Conservation (phyloP, 805 yeast genomes). For the Sugiyamaella marilandica region DNA sequence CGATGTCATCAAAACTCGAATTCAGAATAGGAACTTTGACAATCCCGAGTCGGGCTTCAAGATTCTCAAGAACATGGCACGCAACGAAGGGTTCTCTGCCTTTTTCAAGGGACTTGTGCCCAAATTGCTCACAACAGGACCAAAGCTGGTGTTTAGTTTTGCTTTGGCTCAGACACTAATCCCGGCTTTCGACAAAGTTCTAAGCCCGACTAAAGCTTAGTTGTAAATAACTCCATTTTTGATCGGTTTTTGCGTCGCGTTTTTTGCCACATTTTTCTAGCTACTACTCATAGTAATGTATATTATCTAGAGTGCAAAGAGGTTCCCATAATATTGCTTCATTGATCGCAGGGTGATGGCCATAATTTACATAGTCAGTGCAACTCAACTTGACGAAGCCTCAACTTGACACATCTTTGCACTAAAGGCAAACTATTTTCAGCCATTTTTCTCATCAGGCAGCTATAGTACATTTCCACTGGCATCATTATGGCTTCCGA, state of each 20-base stretch:
- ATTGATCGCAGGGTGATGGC: too few relatives aligned
- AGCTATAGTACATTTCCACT: too few relatives aligned
- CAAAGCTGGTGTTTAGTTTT: slow-evolving; percentile 95
- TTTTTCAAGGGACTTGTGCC: slow-evolving; percentile 98
- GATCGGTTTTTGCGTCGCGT: neutral
- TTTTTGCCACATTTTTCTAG: neutral
- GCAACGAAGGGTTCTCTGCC: slow-evolving; percentile 82
- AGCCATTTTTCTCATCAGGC: too few relatives aligned
- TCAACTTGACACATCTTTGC: too few relatives aligned
- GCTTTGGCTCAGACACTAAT: slow-evolving; percentile 96
- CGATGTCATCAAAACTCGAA: slow-evolving; percentile 97
- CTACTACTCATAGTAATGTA: neutral
- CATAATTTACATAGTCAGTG: too few relatives aligned
- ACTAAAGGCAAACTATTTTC: too few relatives aligned
- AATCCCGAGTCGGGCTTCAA: slow-evolving; percentile 92
- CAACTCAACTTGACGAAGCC: too few relatives aligned
- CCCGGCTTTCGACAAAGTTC: slow-evolving; percentile 83
- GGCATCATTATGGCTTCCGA: neutral
- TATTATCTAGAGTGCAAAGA: too few relatives aligned
- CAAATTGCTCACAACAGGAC: slow-evolving; percentile 94
- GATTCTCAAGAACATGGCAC: slow-evolving; percentile 86
- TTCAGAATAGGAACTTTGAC: slow-evolving; percentile 93
- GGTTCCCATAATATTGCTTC: too few relatives aligned
- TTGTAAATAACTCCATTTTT: neutral
- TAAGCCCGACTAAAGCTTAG: slow-evolving; percentile 27